Conservation (phyloP, 805 yeast species). For the Suhomyces canberraensis region DNA sequence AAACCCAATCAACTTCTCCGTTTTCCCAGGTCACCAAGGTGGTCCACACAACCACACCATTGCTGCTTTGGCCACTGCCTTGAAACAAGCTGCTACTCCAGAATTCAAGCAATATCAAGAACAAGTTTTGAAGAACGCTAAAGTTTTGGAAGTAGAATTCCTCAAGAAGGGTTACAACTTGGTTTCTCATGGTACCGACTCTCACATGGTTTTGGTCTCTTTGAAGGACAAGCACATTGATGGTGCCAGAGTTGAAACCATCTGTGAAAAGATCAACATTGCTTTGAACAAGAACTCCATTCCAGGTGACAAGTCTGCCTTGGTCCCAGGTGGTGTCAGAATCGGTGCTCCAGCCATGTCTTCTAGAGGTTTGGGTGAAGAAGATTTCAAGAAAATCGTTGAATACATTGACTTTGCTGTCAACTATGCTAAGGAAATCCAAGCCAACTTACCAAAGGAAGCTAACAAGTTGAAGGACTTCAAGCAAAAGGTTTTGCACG, state of each 20-base stretch:
- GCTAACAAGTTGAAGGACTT: constrained; percentile 96
- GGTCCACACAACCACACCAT: constrained; percentile 99
- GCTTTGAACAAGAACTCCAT: constrained; percentile 96
- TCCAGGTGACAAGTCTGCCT: constrained; percentile 94
- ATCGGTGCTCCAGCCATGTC: constrained; percentile 99
- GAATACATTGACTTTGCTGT: constrained; percentile 78
- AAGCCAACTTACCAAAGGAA: constrained; percentile 78
- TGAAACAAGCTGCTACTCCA: constrained; percentile 86
- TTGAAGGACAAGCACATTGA: constrained; percentile 78
- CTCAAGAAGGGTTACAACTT: constrained; percentile 62
- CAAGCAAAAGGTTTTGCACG: constrained; percentile 74
- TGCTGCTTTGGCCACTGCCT: constrained; percentile 91
- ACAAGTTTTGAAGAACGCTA: constrained; percentile 78
- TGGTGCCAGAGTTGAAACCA: constrained; percentile 93
- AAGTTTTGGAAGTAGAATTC: constrained; percentile 69
- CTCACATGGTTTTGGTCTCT: constrained; percentile 85
- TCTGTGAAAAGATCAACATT: constrained; percentile 84
- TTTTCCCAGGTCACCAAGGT: constrained; percentile 99
- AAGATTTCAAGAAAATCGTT: constrained; percentile 79
- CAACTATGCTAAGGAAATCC: constrained; percentile 70
- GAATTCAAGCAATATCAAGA: constrained; percentile 85
- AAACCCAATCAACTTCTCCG: constrained; percentile 89
- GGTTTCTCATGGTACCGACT: constrained; percentile 93
- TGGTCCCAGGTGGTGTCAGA: constrained; percentile 94
- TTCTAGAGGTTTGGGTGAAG: constrained; percentile 81